Conservation (phyloP, 306 rosid genomes). For the Rosa rugosa region DNA sequence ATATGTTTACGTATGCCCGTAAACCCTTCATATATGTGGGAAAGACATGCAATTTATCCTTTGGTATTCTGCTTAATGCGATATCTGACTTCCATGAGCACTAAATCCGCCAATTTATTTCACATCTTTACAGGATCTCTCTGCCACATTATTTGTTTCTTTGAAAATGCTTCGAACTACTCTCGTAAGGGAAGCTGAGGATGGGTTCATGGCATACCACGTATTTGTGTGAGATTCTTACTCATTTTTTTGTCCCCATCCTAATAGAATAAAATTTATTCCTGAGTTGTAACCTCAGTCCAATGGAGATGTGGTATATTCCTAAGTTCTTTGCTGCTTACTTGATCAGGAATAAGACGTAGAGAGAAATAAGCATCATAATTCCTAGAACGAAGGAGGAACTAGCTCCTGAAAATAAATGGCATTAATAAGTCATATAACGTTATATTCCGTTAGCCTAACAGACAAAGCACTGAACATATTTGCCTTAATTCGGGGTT, state of each 20-base stretch:
- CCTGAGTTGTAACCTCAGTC: no score
- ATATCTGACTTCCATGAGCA: slow-evolving; percentile 13
- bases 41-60: no score
- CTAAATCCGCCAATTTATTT: slow-evolving; percentile 9
- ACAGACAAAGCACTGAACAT: slow-evolving; percentile 15
- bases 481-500: slow-evolving; percentile 46
- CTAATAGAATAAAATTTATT: background rate
- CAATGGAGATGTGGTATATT: no score
- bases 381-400: slow-evolving; percentile 87
- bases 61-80: slow-evolving; percentile 18
- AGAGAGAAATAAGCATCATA: slow-evolving; percentile 62
- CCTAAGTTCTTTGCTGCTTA: slow-evolving; percentile 29
- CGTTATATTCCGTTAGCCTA: slow-evolving; percentile 2
- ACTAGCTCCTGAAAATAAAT: slow-evolving; percentile 64
- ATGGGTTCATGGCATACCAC: slow-evolving; percentile 78
- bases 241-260: slow-evolving; percentile 12
- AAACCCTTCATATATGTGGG: background rate
- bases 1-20: background rate
- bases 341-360: slow-evolving; percentile 53
- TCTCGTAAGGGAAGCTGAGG: slow-evolving; percentile 68
- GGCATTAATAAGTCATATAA: slow-evolving; percentile 68
- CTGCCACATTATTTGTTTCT: slow-evolving; percentile 67
- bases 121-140: slow-evolving; percentile 53
- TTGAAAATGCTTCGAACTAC: slow-evolving; percentile 65
- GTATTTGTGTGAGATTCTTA: slow-evolving; percentile 61